These are phyloP conservation scores for Chrysoporthe austroafricana DNA, from an alignment of 2,329 filamentous ascomycete species.

Conservation along the genomic window DNA sequence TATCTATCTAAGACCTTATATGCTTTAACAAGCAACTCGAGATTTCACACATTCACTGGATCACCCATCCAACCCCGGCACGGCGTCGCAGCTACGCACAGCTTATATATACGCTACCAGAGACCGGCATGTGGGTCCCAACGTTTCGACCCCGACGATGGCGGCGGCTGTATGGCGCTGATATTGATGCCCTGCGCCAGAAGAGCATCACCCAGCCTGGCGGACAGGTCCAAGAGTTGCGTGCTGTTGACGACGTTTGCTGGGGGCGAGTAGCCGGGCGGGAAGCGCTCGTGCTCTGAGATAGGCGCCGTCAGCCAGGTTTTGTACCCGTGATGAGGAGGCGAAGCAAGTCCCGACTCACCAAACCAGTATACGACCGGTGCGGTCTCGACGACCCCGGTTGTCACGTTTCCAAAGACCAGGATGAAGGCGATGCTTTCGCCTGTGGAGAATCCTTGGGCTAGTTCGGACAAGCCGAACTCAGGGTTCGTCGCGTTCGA, in stretches of 20 bases:
- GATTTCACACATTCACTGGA: too few relatives aligned
- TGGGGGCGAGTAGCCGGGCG: constrained; percentile 14
- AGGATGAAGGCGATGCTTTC: constrained; percentile 53
- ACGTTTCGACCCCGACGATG: background rate
- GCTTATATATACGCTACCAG: background rate
- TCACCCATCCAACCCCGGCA: too few relatives aligned
- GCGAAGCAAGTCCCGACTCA: constrained; percentile 31
- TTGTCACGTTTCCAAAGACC: constrained; percentile 48
- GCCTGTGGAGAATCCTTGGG: constrained; percentile 51
- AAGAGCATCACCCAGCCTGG: constrained; percentile 16
- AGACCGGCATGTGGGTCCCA: constrained; percentile 5
- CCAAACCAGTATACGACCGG: constrained; percentile 50
- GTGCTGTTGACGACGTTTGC: constrained; percentile 14
- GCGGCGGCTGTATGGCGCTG: constrained; percentile 8
- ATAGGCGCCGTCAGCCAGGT: background rate
- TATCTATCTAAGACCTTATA: too few relatives aligned
- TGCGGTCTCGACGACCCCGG: constrained; percentile 42
- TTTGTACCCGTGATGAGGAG: too few relatives aligned
- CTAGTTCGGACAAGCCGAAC: constrained; percentile 46
- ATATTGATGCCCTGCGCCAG: constrained; percentile 18
- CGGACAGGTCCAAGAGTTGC: constrained; percentile 13
- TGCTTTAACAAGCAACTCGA: too few relatives aligned
- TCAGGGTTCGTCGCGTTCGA: constrained; percentile 17
- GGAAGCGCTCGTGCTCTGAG: constrained; percentile 26
- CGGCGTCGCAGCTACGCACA: background rate